These are phyloP conservation scores for Paecilomyces sp. DNA, from an alignment of 2,329 filamentous ascomycete species.

Conservation along the genomic window DNA sequence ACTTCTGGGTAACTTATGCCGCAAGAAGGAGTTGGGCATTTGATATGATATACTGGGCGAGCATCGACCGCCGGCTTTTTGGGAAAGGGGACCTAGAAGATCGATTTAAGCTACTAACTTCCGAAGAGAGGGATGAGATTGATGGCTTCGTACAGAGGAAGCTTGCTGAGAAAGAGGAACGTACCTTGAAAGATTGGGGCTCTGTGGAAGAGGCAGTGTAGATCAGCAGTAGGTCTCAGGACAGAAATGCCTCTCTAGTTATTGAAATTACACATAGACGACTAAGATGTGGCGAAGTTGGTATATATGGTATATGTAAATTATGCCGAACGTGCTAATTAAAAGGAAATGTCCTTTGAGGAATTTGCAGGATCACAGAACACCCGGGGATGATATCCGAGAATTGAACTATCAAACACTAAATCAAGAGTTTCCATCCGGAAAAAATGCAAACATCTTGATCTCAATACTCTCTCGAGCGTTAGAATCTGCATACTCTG, in stretches of 20 bases:
- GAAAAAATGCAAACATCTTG: slow-evolving; percentile 24
- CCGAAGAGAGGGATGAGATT: not conserved
- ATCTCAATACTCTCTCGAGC: slow-evolving; percentile 50
- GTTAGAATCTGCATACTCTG: slow-evolving; percentile 28
- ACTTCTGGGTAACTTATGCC: slow-evolving; percentile 15
- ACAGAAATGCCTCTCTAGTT: no score
- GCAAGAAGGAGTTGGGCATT: slow-evolving; percentile 15
- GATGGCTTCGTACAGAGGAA: not conserved
- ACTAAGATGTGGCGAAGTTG: no score
- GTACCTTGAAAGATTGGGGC: not conserved
- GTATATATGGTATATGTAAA: no score
- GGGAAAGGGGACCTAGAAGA: not conserved
- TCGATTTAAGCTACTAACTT: not conserved
- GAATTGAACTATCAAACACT: not conserved
- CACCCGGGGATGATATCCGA: no score
- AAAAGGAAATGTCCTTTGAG: no score
- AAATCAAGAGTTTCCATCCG: not conserved
- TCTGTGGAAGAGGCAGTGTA: not conserved
- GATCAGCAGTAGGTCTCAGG: no score
- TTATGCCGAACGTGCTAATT: no score
- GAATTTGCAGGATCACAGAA: no score
- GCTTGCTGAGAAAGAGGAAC: not conserved
- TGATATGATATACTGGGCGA: slow-evolving; percentile 9
- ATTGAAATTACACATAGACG: no score
- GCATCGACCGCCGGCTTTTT: slow-evolving; percentile 1